Evolutionary conservation across 495 filamentous ascomycete species (phyloP).

Genomic region (Sordaria brevicollis): DNA sequence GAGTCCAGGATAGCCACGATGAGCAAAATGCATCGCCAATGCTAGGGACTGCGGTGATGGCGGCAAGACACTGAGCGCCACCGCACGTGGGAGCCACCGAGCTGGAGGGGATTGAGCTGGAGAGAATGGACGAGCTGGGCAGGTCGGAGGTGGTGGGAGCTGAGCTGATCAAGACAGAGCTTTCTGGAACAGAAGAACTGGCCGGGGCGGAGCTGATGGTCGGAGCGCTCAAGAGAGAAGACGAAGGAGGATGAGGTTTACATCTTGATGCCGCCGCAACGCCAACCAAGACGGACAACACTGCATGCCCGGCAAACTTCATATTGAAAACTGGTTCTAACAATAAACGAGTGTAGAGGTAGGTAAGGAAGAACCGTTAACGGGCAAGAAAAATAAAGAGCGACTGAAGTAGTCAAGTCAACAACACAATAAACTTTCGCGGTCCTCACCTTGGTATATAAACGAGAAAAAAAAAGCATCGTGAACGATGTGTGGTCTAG

Average conservation of each 20-base stretch:
- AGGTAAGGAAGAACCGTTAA: not conserved
- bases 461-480: not conserved
- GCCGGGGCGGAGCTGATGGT: not conserved
- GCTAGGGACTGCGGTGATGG: not conserved
- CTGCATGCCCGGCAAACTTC: not conserved
- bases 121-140: not conserved
- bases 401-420: not conserved
- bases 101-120: not conserved
- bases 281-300: not conserved
- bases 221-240: not conserved
- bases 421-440: not conserved
- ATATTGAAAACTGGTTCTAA: not conserved
- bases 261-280: not conserved
- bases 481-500: not conserved
- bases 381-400: not conserved
- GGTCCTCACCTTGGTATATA: not conserved
- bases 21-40: constrained; percentile 13
- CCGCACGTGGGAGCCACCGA: constrained; percentile 1
- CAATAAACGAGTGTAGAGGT: not conserved
- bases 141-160: not conserved
- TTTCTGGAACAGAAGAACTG: no score
- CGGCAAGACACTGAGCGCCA: constrained; percentile 1
- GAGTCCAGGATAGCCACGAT: constrained; percentile 8
- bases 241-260: not conserved
- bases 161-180: not conserved